phyloP scores from a whole-genome alignment of 2,329 filamentous ascomycete species.

The Chaetomium sp. region DNA sequence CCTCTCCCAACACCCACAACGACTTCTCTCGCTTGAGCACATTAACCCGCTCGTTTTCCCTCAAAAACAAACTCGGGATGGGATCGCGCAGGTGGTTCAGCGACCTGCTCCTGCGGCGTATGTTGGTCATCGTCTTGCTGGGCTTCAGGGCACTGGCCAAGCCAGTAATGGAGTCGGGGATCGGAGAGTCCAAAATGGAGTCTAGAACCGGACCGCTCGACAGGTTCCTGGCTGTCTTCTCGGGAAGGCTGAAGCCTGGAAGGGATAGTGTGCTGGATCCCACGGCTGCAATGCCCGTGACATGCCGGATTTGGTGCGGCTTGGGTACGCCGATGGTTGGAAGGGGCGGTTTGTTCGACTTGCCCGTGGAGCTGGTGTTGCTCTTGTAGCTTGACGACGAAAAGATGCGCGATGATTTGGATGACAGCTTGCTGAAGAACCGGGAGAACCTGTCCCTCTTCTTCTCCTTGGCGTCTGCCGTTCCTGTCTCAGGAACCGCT shows the following conservation, averaged over 20 bases:
- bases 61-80: slow-evolving; percentile 25
- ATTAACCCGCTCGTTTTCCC: slow-evolving; percentile 32
- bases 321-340: neutral
- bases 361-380: neutral
- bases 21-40: slow-evolving; percentile 30
- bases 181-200: no score
- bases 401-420: neutral
- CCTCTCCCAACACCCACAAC: slow-evolving; percentile 28
- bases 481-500: no score
- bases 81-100: no score
- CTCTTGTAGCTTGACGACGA: no score
- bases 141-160: no score
- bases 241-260: no score
- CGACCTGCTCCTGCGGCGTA: neutral
- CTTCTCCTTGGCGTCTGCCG: no score
- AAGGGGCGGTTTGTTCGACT: neutral
- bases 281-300: neutral
- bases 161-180: no score
- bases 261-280: no score
- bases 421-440: slow-evolving; percentile 13
- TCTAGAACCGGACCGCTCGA: no score
- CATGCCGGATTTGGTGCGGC: slow-evolving; percentile 4
- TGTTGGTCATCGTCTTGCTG: neutral
- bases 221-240: no score
- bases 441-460: no score